phyloP scores from a whole-genome alignment of 306 rosid species.

The Vigna radiata region DNA sequence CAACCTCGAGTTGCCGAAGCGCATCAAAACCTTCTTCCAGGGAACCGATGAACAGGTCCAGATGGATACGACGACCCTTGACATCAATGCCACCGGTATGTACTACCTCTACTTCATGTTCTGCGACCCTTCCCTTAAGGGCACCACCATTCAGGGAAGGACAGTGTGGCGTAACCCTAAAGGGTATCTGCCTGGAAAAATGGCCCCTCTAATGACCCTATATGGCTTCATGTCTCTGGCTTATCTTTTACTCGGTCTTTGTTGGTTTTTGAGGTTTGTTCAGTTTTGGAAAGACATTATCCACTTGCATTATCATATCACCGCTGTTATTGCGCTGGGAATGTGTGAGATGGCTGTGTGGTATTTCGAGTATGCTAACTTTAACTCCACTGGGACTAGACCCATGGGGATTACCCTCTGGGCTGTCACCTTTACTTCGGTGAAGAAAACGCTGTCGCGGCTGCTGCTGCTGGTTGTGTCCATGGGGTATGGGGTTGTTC shows the following conservation, averaged over 20 bases:
- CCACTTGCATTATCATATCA: slow-evolving; percentile 86
- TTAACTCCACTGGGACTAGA: slow-evolving; percentile 84
- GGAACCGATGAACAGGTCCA: slow-evolving; percentile 52
- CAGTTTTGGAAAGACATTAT: slow-evolving; percentile 83
- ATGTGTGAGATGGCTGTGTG: slow-evolving; percentile 98
- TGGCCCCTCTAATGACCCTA: slow-evolving; percentile 87
- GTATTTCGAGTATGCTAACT: slow-evolving; percentile 92
- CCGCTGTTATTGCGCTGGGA: slow-evolving; percentile 87
- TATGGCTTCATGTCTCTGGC: slow-evolving; percentile 87
- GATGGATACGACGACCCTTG: slow-evolving; percentile 51
- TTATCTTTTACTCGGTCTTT: slow-evolving; percentile 74
- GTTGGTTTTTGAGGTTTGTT: slow-evolving; percentile 86
- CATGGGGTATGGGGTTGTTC: slow-evolving; percentile 87
- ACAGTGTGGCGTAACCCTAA: slow-evolving; percentile 89
- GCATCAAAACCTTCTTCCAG: slow-evolving; percentile 68
- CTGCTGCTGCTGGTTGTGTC: slow-evolving; percentile 90
- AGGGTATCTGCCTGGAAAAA: slow-evolving; percentile 90
- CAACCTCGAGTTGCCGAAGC: slow-evolving; percentile 60
- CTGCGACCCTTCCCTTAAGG: slow-evolving; percentile 73
- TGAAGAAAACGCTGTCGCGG: slow-evolving; percentile 86
- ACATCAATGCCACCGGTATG: slow-evolving; percentile 76
- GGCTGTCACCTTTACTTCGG: slow-evolving; percentile 87
- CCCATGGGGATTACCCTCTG: slow-evolving; percentile 93
- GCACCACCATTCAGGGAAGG: slow-evolving; percentile 76
- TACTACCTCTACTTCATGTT: slow-evolving; percentile 90